Evolutionary conservation across 2,329 filamentous ascomycete genomes (phyloP).

Genomic region (Stylonectria norvegica): DNA sequence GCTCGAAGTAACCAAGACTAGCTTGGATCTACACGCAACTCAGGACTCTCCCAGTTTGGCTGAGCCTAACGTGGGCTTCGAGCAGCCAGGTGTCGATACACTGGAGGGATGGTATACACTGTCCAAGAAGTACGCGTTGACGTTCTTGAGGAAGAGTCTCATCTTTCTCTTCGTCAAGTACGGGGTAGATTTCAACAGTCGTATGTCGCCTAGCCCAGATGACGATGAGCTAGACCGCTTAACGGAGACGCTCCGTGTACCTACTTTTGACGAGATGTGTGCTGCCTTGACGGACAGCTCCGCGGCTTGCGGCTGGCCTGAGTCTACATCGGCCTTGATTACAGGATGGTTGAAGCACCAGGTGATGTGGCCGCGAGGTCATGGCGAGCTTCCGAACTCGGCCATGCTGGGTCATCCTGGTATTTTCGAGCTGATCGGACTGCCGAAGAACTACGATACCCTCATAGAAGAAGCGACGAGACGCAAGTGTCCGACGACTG

Average conservation of each 20-base stretch:
- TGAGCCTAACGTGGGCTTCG: conserved; percentile 47
- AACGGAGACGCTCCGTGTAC: conserved; percentile 70
- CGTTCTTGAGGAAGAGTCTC: conserved; percentile 80
- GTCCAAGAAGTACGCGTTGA: conserved; percentile 79
- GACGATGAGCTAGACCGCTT: conserved; percentile 79
- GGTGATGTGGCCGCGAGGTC: conserved; percentile 37
- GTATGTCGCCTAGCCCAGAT: conserved; percentile 60
- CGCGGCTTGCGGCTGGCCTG: conserved; percentile 47
- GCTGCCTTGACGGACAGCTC: conserved; percentile 50
- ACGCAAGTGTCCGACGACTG: conserved; percentile 79
- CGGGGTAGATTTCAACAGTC: conserved; percentile 79
- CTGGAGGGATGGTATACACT: conserved; percentile 56
- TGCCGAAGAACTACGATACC: conserved; percentile 88
- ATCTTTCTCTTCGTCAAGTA: conserved; percentile 85
- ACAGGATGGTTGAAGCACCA: conserved; percentile 73
- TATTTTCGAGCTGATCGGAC: conserved; percentile 89
- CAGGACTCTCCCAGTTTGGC: conserved; percentile 25
- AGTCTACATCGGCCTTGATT: conserved; percentile 44
- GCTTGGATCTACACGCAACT: conserved; percentile 39
- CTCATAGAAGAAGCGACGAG: conserved; percentile 89
- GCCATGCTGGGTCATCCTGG: conserved; percentile 71
- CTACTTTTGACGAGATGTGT: conserved; percentile 76
- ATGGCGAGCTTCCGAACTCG: conserved; percentile 34
- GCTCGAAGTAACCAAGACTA: conserved; percentile 43
- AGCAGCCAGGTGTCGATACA: conserved; percentile 52